Percentiles rank a stretch among this genome's conserved stretches.
Evolutionary conservation across 495 filamentous ascomycete genomes (phyloP).

Genomic region (Penicillium longicatenatum): DNA sequence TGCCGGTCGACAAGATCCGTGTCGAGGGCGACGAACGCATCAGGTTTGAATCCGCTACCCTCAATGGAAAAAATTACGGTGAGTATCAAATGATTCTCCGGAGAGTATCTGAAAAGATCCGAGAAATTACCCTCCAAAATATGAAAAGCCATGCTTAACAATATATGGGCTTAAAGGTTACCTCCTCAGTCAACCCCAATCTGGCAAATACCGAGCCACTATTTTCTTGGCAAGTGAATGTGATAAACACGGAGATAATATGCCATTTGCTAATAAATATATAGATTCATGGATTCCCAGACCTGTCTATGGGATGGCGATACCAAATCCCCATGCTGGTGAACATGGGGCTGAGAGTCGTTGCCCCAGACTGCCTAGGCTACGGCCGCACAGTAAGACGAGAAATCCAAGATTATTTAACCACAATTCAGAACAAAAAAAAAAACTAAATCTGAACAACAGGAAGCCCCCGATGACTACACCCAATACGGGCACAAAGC

Average conservation of each 20-base stretch:
- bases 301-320: conserved; percentile 74
- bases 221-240: conserved; percentile 60
- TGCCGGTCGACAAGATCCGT: conserved; percentile 60
- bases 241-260: not conserved
- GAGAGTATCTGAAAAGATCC: not conserved
- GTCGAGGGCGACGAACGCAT: conserved; percentile 64
- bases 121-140: not conserved
- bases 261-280: not conserved
- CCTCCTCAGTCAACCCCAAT: conserved; percentile 60
- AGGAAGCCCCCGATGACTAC: conserved; percentile 61
- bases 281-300: conserved; percentile 67
- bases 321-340: conserved; percentile 80
- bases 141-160: not conserved
- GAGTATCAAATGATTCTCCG: not conserved
- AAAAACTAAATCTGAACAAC: conserved; percentile 3
- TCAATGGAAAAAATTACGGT: conserved; percentile 68
- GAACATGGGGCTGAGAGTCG: conserved; percentile 65
- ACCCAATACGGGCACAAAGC: conserved; percentile 68
- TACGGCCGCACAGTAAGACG: conserved; percentile 69
- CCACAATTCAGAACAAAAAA: not conserved
- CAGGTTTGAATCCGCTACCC: conserved; percentile 56
- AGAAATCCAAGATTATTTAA: not conserved
- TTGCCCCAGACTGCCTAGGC: conserved; percentile 79
- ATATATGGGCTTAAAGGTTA: conserved; percentile 51
- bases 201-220: conserved; percentile 56